Evolutionary conservation across 129 eudicot species (phyloP).

Genomic region (Arctium lappa): DNA sequence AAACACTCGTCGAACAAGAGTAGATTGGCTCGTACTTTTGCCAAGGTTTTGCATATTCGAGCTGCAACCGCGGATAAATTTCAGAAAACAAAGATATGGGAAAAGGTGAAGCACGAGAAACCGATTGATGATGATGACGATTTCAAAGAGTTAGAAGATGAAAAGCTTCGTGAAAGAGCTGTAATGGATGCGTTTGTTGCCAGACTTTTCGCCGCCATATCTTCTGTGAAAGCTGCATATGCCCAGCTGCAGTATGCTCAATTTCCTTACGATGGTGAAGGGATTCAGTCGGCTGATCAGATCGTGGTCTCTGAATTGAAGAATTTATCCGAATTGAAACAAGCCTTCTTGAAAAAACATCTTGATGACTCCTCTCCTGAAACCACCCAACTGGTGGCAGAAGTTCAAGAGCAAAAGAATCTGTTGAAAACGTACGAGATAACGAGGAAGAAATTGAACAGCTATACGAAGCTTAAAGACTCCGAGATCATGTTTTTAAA

Average conservation of each 20-base stretch:
- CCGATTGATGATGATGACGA: slow-evolving; percentile 10
- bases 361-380: slow-evolving; percentile 65
- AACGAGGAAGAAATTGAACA: slow-evolving; percentile 57
- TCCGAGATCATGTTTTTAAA: slow-evolving; percentile 73
- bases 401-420: slow-evolving; percentile 72
- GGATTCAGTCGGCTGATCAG: slow-evolving; percentile 70
- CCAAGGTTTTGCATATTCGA: slow-evolving; percentile 76
- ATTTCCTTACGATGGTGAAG: slow-evolving; percentile 78
- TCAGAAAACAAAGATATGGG: slow-evolving; percentile 35
- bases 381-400: slow-evolving; percentile 48
- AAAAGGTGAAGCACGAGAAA: slow-evolving; percentile 28
- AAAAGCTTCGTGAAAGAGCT: slow-evolving; percentile 31
- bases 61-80: slow-evolving; percentile 49
- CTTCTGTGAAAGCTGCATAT: slow-evolving; percentile 74
- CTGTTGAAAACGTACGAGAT: slow-evolving; percentile 56
- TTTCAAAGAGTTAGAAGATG: slow-evolving; percentile 37
- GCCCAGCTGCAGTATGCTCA: slow-evolving; percentile 64
- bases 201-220: slow-evolving; percentile 64
- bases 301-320: slow-evolving; percentile 62
- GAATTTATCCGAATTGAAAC: slow-evolving; percentile 68
- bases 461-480: slow-evolving; percentile 62
- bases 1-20: slow-evolving; percentile 49
- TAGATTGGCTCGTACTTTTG: slow-evolving; percentile 62
- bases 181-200: slow-evolving; percentile 64
- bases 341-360: slow-evolving; percentile 58